Percentiles rank a stretch among this genome's conserved stretches.
Evolutionary conservation across 352 stramenopile genomes (phyloP).

Genomic region (Halophytophthora batemanensis): DNA sequence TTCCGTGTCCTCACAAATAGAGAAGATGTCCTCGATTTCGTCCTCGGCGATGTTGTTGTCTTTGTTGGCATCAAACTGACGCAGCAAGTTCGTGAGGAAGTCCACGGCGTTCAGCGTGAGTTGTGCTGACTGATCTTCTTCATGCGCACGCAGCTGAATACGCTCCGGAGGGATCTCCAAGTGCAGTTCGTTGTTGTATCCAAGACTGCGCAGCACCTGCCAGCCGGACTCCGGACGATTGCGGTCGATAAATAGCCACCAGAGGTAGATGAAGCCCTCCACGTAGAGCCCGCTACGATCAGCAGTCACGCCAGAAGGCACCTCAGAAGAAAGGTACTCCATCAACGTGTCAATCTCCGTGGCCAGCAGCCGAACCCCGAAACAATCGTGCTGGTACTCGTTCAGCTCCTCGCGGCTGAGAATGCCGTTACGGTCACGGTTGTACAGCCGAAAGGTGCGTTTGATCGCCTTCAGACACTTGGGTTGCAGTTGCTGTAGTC

Average conservation of each 20-base stretch:
- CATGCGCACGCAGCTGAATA: conserved; percentile 45
- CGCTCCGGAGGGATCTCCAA: conserved; percentile 74
- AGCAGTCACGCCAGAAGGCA: conserved; percentile 61
- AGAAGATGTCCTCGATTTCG: conserved; percentile 79
- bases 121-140: conserved; percentile 77
- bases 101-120: conserved; percentile 60
- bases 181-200: conserved; percentile 78
- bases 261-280: conserved; percentile 81
- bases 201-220: conserved; percentile 78
- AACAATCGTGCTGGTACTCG: conserved; percentile 88
- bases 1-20: conserved; percentile 70
- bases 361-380: conserved; percentile 73
- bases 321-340: conserved; percentile 68
- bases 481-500: conserved; percentile 62
- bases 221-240: conserved; percentile 88
- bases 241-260: conserved; percentile 87
- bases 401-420: conserved; percentile 86
- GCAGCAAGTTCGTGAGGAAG: conserved; percentile 74
- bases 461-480: conserved; percentile 85
- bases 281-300: conserved; percentile 66
- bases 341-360: conserved; percentile 87
- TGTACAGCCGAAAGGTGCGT: conserved; percentile 84
- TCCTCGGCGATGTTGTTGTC: conserved; percentile 65
- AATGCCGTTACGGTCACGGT: conserved; percentile 74
- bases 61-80: conserved; percentile 84